Evolutionary conservation across 2,329 filamentous ascomycete species (phyloP), one percentile per base, ranked within the genome.

Genomic region (Hypoxylon sp.): DNA sequence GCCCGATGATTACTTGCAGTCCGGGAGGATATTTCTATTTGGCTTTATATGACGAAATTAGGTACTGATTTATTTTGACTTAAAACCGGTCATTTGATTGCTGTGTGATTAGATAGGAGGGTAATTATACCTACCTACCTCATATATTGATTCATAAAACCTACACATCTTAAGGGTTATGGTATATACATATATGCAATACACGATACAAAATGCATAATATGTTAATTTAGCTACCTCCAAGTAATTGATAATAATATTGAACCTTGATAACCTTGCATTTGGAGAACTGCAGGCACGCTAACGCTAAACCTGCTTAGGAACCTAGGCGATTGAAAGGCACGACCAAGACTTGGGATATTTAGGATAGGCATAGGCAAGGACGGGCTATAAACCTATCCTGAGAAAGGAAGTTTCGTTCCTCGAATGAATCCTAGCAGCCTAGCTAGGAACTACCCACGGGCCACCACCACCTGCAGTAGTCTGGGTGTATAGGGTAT

Each of bases 391-490:
- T 57, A 48, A 59, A 29, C 52, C 57, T 59, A 33, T 31, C 22
- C 39, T 50, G 13, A 35, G 50, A 53, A 42, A 55, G 50, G 51
- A 62, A 67, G 50, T 58, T 44, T 51, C 59, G 54, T 65, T 35
- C 37, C 29, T 44, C 39, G 14, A 44, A 22, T 44, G 39, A 11
- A 52, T 46, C 44, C 57, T 68, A 44, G 29, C 42, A 52, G 39
- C 44, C 57, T 68, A 44, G 29, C 42, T 55, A 29, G 53, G 29
- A 58, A 64, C 57, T 35, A 57, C 54, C 33, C 55, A 63, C 59
- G 51, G 65, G 44, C 54, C 55, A 68, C 24, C 55, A 57, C 42
- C 60, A 68, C 70, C 57, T 72, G 65, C 61, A 66, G 56, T 71
- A 68, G 61, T 58, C 35, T 54, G 53, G 58, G 51, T 60, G 56